Percentiles rank a stretch among this genome's conserved stretches.
Conservation (phyloP, 1,284 basidiomycete species). For the Moesziomyces sp. region DNA sequence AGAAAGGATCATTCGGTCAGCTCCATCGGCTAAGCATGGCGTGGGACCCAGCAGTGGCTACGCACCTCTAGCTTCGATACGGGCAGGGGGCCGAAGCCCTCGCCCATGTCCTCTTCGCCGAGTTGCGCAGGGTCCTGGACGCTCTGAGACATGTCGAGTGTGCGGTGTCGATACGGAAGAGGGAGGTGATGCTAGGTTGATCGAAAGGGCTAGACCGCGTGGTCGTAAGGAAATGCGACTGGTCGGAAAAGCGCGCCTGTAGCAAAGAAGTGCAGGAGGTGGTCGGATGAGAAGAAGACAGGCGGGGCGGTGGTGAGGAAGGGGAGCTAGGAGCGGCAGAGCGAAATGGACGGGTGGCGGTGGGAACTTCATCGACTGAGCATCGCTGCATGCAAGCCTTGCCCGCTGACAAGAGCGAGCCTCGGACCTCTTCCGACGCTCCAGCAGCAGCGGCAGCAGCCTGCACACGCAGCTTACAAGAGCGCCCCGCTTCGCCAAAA, state of each 20-base stretch:
- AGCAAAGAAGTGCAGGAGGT: no score
- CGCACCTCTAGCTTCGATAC: constrained; percentile 61
- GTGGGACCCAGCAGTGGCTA: background rate
- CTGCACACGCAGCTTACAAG: background rate
- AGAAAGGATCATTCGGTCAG: background rate
- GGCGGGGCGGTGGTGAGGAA: no score
- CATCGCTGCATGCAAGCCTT: background rate
- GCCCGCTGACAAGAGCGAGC: no score
- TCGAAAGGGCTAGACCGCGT: background rate
- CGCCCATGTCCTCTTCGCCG: constrained; percentile 48
- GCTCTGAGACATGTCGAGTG: constrained; percentile 31
- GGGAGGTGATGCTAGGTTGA: background rate
- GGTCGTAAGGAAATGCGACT: background rate
- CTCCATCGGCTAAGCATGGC: background rate
- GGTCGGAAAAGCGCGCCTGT: no score
- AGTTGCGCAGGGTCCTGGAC: constrained; percentile 34
- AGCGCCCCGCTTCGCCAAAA: background rate
- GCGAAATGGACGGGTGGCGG: background rate
- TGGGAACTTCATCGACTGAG: background rate
- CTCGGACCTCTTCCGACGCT: background rate
- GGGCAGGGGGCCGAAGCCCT: constrained; percentile 55
- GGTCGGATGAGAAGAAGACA: no score
- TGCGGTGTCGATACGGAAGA: background rate
- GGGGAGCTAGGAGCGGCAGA: background rate
- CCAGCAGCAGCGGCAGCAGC: no score